Conservation (phyloP, 1,139 yeast genomes). For the Debaryomyces fabryi region DNA sequence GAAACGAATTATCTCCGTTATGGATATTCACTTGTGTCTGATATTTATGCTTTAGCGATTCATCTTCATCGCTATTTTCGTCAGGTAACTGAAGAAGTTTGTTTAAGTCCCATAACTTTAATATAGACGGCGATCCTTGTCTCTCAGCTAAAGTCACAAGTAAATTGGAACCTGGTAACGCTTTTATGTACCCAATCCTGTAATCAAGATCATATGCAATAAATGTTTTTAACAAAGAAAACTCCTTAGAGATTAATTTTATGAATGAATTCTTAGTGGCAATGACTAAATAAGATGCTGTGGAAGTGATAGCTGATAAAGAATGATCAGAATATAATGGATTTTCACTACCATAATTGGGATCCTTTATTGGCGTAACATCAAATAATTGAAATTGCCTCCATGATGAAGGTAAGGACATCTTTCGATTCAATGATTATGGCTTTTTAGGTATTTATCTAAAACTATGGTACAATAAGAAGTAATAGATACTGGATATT, state of each 20-base stretch:
- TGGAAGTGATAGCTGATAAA: conserved; percentile 61
- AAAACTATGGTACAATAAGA: background rate
- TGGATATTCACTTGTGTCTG: conserved; percentile 36
- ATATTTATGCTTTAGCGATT: conserved; percentile 37
- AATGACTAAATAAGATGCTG: conserved; percentile 55
- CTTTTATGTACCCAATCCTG: conserved; percentile 57
- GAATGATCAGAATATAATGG: conserved; percentile 82
- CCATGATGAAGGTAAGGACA: conserved; percentile 56
- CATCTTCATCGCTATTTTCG: conserved; percentile 36
- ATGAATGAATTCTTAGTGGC: conserved; percentile 60
- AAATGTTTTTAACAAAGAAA: conserved; percentile 52
- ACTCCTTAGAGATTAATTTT: conserved; percentile 57
- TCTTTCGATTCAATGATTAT: conserved; percentile 5
- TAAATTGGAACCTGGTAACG: conserved; percentile 49
- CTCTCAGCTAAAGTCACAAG: conserved; percentile 74
- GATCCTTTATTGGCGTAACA: conserved; percentile 81
- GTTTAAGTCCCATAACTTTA: conserved; percentile 74
- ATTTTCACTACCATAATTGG: conserved; percentile 61
- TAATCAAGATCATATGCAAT: conserved; percentile 67
- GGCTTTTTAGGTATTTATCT: background rate
- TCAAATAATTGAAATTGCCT: conserved; percentile 90
- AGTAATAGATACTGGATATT: background rate
- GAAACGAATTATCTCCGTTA: conserved; percentile 68
- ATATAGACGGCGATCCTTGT: conserved; percentile 66
- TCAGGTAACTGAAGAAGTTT: conserved; percentile 39